phyloP scores from a whole-genome alignment of 2,329 filamentous ascomycete genomes.

The Hymenoscyphus salicellus region DNA sequence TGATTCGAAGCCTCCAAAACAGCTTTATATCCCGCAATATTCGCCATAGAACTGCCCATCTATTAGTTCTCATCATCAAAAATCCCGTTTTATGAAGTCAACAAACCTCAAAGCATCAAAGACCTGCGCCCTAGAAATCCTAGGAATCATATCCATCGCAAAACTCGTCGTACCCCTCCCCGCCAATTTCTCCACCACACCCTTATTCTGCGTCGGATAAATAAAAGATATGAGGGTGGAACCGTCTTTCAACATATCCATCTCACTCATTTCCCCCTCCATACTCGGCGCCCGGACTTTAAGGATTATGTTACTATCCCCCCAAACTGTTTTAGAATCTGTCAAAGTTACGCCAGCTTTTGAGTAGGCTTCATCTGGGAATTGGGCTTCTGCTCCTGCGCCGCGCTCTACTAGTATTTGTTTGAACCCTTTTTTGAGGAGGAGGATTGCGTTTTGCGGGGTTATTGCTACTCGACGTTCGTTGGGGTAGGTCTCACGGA shows the following conservation, averaged over 20 bases:
- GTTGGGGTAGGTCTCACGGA: slow-evolving; percentile 71
- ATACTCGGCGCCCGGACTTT: slow-evolving; percentile 75
- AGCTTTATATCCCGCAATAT: slow-evolving; percentile 91
- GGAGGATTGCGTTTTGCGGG: slow-evolving; percentile 74
- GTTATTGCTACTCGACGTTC: slow-evolving; percentile 84
- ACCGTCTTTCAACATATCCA: slow-evolving; percentile 63
- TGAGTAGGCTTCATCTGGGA: slow-evolving; percentile 73
- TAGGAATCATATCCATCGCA: slow-evolving; percentile 90
- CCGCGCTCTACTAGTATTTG: slow-evolving; percentile 76
- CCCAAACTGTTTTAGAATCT: slow-evolving; percentile 67
- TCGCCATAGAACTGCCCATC: slow-evolving; percentile 75
- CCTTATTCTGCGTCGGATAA: slow-evolving; percentile 76
- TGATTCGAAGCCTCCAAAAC: slow-evolving; percentile 86
- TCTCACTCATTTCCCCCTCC: slow-evolving; percentile 58
- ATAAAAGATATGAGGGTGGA: slow-evolving; percentile 79
- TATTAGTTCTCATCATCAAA: slow-evolving; percentile 17
- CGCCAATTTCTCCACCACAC: slow-evolving; percentile 70
- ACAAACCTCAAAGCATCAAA: slow-evolving; percentile 69
- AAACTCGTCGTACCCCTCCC: slow-evolving; percentile 71
- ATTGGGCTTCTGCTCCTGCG: slow-evolving; percentile 74
- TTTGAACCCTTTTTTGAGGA: slow-evolving; percentile 82
- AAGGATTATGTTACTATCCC: slow-evolving; percentile 72
- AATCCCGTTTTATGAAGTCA: neutral
- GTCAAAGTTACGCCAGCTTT: slow-evolving; percentile 75
- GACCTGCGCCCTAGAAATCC: slow-evolving; percentile 82